Percentiles rank a stretch among this genome's conserved stretches.
Conservation (phyloP, 148 eudicot genomes). For the Silene uniflora region DNA sequence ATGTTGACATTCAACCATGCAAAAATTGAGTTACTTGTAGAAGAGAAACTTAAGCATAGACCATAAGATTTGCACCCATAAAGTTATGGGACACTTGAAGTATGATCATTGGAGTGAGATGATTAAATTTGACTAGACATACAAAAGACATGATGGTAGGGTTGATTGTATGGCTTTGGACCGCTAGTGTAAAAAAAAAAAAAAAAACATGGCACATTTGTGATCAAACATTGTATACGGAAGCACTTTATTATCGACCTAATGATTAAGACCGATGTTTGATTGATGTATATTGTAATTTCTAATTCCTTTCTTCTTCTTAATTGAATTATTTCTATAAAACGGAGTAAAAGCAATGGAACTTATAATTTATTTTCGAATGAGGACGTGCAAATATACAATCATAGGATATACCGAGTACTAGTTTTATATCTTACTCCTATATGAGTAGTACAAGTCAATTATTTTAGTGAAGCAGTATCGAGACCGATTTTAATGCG, state of each 20-base stretch:
- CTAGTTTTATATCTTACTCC: too few relatives aligned
- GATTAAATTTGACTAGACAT: conserved; percentile 14
- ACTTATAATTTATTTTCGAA: too few relatives aligned
- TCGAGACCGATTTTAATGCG: too few relatives aligned
- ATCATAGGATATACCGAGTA: too few relatives aligned
- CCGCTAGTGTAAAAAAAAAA: not conserved
- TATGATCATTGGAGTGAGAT: conserved; percentile 29
- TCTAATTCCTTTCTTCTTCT: too few relatives aligned
- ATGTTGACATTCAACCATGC: conserved; percentile 1
- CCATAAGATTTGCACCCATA: conserved; percentile 11
- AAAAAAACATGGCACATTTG: not conserved
- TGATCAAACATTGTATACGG: not conserved
- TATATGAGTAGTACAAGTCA: too few relatives aligned
- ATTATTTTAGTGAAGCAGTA: too few relatives aligned
- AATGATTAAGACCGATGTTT: too few relatives aligned
- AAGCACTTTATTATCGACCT: not conserved
- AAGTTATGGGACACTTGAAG: conserved; percentile 15
- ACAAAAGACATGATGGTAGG: conserved; percentile 12
- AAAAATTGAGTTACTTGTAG: not conserved
- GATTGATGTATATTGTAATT: too few relatives aligned
- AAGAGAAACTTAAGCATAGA: conserved; percentile 12
- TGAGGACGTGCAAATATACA: too few relatives aligned
- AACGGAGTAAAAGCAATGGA: too few relatives aligned
- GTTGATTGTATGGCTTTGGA: not conserved
- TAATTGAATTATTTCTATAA: too few relatives aligned